Conservation (phyloP, 257 asterid genomes). For the Solanum pinnatisectum region DNA sequence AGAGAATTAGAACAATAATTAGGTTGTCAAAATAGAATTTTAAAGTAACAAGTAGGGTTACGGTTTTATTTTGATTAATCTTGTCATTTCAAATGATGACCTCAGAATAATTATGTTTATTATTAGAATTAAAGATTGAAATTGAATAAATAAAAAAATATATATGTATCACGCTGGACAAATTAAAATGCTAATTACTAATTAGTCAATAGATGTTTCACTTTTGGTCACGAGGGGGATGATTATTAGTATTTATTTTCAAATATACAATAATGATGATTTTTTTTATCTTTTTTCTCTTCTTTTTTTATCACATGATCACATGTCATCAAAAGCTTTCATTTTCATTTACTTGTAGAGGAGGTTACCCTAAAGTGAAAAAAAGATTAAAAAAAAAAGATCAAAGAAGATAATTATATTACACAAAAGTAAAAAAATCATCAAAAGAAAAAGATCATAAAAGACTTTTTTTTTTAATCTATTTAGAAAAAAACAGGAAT, state of each 20-base stretch:
- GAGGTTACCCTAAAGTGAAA: slow-evolving; percentile 3
- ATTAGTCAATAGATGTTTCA: not conserved
- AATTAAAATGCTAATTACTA: not conserved
- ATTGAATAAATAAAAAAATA: not conserved
- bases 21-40: not conserved
- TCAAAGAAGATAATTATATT: not conserved
- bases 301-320: slow-evolving; percentile 4
- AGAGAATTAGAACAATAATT: not conserved
- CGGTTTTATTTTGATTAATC: not conserved
- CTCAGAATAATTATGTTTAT: not conserved
- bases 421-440: not conserved
- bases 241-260: not conserved
- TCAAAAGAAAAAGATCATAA: not conserved
- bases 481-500: not conserved
- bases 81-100: not conserved
- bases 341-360: slow-evolving; percentile 8
- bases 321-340: not conserved
- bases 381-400: not conserved
- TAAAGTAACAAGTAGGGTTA: not conserved
- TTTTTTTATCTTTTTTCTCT: not conserved
- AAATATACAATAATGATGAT: not conserved
- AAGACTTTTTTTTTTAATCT: not conserved
- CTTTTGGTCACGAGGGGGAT: slow-evolving; percentile 12
- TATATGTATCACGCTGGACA: not conserved
- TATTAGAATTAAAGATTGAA: not conserved